Base-by-base conservation (phyloP, 108 stramenopile genomes). In the Nitzschia putrida region DNA sequence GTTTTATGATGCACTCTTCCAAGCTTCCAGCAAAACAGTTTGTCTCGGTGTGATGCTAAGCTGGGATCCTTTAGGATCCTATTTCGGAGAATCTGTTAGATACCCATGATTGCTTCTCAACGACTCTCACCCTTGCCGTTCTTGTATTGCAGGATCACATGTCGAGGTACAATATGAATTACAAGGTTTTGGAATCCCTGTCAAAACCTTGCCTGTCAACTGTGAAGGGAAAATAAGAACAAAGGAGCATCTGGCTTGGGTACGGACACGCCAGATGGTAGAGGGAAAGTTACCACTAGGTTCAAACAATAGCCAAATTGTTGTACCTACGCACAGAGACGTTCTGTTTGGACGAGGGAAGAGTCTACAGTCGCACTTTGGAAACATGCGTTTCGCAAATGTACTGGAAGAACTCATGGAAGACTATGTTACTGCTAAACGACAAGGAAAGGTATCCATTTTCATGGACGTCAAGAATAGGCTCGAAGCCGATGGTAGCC, bases 301-400 rank as follows among this genome's bases (percentile, higher is more conserved):
- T 18, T 2, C 13, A 23, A 5, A 2, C 12, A 37, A 13, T 12
- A 22, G 23, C 21, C 13, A 22, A 47, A 66, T 66, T 38, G 37
- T 66, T 4, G 51, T 66, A 6, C 65, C 65, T 8, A 37, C 65
- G 14, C 50, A 66, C 41, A 14, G 8, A 9, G 65, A 66, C 24
- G 51, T 66, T 8, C 53, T 66, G 37, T 66, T 66, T 53, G 65
- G 65, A 20, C 10, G 51, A 38, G 65, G 65, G 18, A 66, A 52
- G 52, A 24, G 13, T 37, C 7, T 49, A 51, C 65, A 53, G 51
- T 45, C 22, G 20, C 61, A 64, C 7, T 16, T 39, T 53, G 65
- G 65, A 11, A 66, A 66, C 37, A 9, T 49, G 11, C 51, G 45
- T 37, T 49, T 66, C 25, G 7, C 44, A 1, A 53, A 38, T 20